A percentile compares a stretch with the other conserved stretches of the same genome.
Conservation (phyloP, 2,329 filamentous ascomycete genomes). For the Trichoderma polysporum region DNA sequence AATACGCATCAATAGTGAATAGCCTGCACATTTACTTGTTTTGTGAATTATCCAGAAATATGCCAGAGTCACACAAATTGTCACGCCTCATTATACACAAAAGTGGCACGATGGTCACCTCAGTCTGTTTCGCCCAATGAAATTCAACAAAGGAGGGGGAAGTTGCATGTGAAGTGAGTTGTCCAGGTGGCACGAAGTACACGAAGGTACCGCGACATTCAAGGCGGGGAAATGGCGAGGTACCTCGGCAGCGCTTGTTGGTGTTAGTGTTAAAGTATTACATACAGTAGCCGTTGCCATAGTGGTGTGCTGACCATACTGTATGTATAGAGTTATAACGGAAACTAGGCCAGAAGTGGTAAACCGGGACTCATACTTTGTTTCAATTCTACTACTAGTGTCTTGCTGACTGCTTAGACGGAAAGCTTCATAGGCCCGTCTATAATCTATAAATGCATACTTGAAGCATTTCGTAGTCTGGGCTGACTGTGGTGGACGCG, state of each 20-base stretch:
- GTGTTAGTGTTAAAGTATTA: not conserved
- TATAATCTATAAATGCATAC: no score
- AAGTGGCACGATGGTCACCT: constrained; percentile 13
- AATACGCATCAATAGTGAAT: no score
- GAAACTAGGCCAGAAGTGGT: no score
- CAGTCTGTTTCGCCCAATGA: not conserved
- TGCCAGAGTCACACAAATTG: not conserved
- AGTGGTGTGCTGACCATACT: not conserved
- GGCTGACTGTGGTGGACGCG: not conserved
- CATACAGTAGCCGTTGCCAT: not conserved
- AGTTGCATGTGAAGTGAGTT: constrained; percentile 4
- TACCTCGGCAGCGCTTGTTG: not conserved
- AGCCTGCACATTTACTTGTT: not conserved
- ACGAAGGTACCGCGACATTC: not conserved
- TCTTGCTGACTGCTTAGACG: not conserved
- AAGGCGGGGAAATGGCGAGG: not conserved
- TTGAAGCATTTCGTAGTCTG: no score
- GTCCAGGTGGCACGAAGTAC: not conserved
- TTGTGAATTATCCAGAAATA: not conserved
- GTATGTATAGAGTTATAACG: no score
- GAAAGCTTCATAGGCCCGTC: no score
- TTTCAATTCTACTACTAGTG: no score
- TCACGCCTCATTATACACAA: not conserved
- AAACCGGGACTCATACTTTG: no score
- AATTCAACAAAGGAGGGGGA: not conserved